Evolutionary conservation across 2,329 filamentous ascomycete genomes (phyloP).

Genomic region (Pseudocercospora vitis): DNA sequence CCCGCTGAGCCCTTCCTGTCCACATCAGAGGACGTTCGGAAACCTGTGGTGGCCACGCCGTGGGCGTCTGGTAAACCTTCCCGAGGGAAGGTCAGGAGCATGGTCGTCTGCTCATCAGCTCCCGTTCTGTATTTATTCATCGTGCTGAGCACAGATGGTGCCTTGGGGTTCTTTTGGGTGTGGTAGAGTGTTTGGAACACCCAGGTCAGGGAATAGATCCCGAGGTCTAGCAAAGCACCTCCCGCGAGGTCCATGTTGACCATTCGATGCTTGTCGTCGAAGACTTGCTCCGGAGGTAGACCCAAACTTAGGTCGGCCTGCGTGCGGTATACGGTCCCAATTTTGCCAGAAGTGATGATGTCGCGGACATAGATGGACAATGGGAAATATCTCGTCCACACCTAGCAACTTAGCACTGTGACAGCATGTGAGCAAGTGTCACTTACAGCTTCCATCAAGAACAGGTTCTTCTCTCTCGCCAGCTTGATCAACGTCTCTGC

Average conservation of each 20-base stretch:
- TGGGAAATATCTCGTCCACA: conserved; percentile 89
- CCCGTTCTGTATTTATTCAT: conserved; percentile 73
- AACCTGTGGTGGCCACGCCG: conserved; percentile 62
- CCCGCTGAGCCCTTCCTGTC: conserved; percentile 60
- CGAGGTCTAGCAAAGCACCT: conserved; percentile 78
- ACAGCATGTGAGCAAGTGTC: neutral
- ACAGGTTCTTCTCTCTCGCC: conserved; percentile 70
- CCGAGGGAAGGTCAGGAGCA: conserved; percentile 73
- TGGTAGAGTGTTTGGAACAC: conserved; percentile 87
- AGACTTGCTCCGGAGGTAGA: conserved; percentile 60
- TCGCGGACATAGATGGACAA: conserved; percentile 74
- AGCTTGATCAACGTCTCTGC: conserved; percentile 68
- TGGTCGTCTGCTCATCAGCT: conserved; percentile 74
- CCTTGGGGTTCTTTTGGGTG: conserved; percentile 65
- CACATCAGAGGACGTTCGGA: conserved; percentile 63
- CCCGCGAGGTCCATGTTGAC: conserved; percentile 81
- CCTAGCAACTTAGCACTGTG: conserved; percentile 37
- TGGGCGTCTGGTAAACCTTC: conserved; percentile 59
- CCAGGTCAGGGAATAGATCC: conserved; percentile 88
- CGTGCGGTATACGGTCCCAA: conserved; percentile 59
- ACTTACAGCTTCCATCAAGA: conserved; percentile 64
- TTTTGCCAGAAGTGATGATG: conserved; percentile 56
- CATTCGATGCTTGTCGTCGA: conserved; percentile 69
- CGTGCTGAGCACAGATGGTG: conserved; percentile 66
- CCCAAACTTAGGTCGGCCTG: conserved; percentile 61